phyloP scores from a whole-genome alignment of 2,329 filamentous ascomycete species.

The Fusarium ramigenum region DNA sequence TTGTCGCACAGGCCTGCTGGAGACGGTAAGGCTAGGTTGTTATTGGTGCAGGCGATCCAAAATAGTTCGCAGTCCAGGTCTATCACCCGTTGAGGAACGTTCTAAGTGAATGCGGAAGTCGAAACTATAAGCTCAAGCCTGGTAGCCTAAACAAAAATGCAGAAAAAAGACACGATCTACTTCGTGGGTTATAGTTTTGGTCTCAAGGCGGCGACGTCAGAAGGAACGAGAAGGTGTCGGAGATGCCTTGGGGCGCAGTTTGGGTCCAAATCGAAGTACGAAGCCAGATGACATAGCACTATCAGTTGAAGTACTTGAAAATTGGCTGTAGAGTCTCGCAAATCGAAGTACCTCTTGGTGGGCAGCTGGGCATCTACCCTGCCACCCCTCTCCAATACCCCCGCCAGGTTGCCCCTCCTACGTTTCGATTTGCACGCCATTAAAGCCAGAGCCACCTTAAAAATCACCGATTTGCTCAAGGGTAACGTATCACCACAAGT shows the following conservation, averaged over 20 bases:
- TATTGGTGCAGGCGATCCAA: constrained; percentile 16
- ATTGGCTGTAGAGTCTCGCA: background rate
- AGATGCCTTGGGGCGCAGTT: constrained; percentile 41
- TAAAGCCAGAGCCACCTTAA: constrained; percentile 21
- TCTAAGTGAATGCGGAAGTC: constrained; percentile 3
- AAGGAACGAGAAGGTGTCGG: constrained; percentile 31
- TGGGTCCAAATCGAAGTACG: constrained; percentile 28
- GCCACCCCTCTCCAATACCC: constrained; percentile 13
- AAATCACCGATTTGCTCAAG: constrained; percentile 34
- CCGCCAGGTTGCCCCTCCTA: constrained; percentile 45
- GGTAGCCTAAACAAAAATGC: background rate
- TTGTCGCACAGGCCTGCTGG: constrained; percentile 39
- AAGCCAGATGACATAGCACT: constrained; percentile 39
- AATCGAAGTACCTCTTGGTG: constrained; percentile 14
- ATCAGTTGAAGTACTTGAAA: constrained; percentile 12
- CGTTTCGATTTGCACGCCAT: constrained; percentile 27
- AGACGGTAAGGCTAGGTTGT: constrained; percentile 19
- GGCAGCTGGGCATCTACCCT: constrained; percentile 26
- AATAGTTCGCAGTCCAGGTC: constrained; percentile 3
- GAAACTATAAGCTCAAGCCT: constrained; percentile 1
- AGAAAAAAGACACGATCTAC: constrained; percentile 22
- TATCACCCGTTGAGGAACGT: constrained; percentile 3
- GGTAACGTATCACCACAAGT: constrained; percentile 17
- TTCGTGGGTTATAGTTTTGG: constrained; percentile 15
- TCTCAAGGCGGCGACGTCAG: constrained; percentile 37